A percentile compares a stretch with the other conserved stretches of the same genome.
Evolutionary conservation across 768 basidiomycete species (phyloP).

Genomic region (Tricholoma sp.): DNA sequence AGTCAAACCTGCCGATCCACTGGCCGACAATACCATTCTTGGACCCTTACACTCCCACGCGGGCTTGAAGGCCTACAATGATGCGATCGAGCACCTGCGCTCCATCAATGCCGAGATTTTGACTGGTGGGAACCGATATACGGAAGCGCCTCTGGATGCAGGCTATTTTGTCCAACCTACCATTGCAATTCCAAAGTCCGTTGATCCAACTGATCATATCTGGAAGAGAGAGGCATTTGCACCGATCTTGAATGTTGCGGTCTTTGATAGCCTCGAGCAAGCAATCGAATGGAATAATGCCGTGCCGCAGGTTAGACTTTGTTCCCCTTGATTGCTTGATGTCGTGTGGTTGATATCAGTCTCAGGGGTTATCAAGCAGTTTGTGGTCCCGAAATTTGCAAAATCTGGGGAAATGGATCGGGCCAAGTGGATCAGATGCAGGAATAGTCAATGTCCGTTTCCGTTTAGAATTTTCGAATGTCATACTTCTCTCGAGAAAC

Average conservation of each 20-base stretch:
- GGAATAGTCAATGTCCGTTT: conserved; percentile 81
- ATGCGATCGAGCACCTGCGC: conserved; percentile 56
- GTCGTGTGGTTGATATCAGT: conserved; percentile 11
- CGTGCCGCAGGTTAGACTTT: conserved; percentile 60
- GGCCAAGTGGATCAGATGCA: conserved; percentile 81
- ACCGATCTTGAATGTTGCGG: conserved; percentile 79
- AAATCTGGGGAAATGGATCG: conserved; percentile 88
- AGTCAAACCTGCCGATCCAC: conserved; percentile 80
- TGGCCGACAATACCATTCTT: conserved; percentile 64
- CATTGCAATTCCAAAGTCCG: conserved; percentile 63
- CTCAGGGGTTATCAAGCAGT: conserved; percentile 79
- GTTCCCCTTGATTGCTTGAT: conserved; percentile 11
- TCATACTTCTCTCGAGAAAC: conserved; percentile 4
- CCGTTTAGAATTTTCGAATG: background rate
- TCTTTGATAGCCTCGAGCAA: conserved; percentile 83
- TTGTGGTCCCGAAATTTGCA: conserved; percentile 86
- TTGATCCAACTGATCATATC: conserved; percentile 47
- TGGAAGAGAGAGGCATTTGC: conserved; percentile 86
- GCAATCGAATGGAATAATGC: conserved; percentile 89
- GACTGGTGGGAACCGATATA: conserved; percentile 60
- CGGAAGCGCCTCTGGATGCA: conserved; percentile 41
- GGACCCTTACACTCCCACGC: conserved; percentile 79
- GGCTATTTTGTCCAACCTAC: conserved; percentile 93
- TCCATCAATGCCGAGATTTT: conserved; percentile 71
- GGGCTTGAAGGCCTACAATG: conserved; percentile 62